Base-by-base conservation (phyloP, 2,329 filamentous ascomycete genomes). In the Pseudogymnoascus sp. region DNA sequence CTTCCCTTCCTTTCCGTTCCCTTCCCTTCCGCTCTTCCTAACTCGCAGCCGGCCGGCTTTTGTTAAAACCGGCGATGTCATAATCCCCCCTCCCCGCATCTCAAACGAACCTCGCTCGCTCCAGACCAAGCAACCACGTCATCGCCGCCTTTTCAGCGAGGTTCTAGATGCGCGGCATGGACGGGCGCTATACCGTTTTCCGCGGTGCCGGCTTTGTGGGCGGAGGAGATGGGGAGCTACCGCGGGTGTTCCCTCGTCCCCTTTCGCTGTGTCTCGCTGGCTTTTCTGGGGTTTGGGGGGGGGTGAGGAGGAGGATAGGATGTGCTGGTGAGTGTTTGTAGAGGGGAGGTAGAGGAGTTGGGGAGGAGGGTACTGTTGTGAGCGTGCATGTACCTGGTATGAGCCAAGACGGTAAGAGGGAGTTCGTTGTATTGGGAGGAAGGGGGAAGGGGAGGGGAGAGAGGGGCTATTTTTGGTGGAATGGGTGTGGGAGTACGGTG, bases 41-140 rank as follows among this genome's bases (percentile, higher is more conserved):
- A 31, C 28, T 31, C 28, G 28, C 28, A 31, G 28, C 28, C 28
- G 28, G 28, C 6, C 28, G 38, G n/a, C 6, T 42, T 42, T 16
- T 38, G 16, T 42, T n/a, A 53, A 31, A 53, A 53, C 23, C 25
- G 46, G 3, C 46, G 46, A 53, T 53, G 46, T 53, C 46, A 31
- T 53, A 53, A 28, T 1, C 25, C 12, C 21, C 23, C 46, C 67
- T 83, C 77, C 37, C 76, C 73, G 21, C 89, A 78, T 69, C 83
- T 85, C 38, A 78, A 31, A 31, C 28, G 28, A 31, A 31, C 28
- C 28, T 31, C 28, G 28, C 7, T 31, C 25, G 25, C 21, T 28
- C 28, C 7, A 11, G 7, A 31, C 3, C 7, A 10, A 31, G 28
- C 2, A 2, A 77, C 34, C 87, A 77, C 10, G 76, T 70, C 5